phyloP scores from a whole-genome alignment of 352 stramenopile genomes.

The Globisporangium takayamanum region DNA sequence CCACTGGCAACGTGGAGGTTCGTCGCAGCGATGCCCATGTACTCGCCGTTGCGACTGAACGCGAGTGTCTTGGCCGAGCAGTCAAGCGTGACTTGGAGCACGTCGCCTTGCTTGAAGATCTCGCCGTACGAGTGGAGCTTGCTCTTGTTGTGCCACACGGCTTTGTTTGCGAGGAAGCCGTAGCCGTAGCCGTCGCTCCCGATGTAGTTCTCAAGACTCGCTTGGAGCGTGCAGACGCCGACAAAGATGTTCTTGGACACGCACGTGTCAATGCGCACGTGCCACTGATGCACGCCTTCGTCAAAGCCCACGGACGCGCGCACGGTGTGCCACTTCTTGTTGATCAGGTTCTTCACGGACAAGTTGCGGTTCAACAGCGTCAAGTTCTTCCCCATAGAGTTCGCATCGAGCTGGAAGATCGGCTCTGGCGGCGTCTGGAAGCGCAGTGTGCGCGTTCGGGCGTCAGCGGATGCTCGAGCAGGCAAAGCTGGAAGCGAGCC shows the following conservation, averaged over 20 bases:
- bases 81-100: slow-evolving; percentile 81
- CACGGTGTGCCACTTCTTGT: slow-evolving; percentile 90
- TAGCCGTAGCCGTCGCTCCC: slow-evolving; percentile 85
- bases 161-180: slow-evolving; percentile 89
- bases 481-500: not conserved
- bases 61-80: slow-evolving; percentile 73
- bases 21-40: slow-evolving; percentile 77
- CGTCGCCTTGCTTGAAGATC: slow-evolving; percentile 88
- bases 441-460: slow-evolving; percentile 11
- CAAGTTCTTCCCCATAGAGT: slow-evolving; percentile 70
- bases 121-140: slow-evolving; percentile 87
- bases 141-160: slow-evolving; percentile 90
- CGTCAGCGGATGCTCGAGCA: not conserved
- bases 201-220: slow-evolving; percentile 86
- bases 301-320: slow-evolving; percentile 62
- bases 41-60: slow-evolving; percentile 84
- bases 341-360: slow-evolving; percentile 75
- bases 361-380: slow-evolving; percentile 65
- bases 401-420: slow-evolving; percentile 63
- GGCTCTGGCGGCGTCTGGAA: slow-evolving; percentile 54
- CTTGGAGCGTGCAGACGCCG: slow-evolving; percentile 64
- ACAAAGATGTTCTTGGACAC: slow-evolving; percentile 92
- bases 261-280: slow-evolving; percentile 83
- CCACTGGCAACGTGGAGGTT: slow-evolving; percentile 34
- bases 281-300: slow-evolving; percentile 80